Conservation (phyloP, 163 green algal species). For the Scenedesmus sp. region DNA sequence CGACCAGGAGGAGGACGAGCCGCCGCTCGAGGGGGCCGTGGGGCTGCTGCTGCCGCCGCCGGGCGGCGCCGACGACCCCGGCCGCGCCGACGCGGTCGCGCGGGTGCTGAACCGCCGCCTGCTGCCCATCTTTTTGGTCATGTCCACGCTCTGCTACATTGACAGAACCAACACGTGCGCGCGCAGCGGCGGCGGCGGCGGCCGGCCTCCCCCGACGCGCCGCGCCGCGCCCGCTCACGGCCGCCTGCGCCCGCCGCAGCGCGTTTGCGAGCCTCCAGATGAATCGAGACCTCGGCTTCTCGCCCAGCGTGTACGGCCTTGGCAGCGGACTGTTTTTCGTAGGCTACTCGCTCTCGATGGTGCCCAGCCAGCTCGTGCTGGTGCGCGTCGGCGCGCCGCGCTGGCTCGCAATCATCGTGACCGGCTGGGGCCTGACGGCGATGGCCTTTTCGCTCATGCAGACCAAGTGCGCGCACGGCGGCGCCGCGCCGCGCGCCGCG, state of each 20-base stretch:
- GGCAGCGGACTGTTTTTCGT: slow-evolving; percentile 69
- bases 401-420: slow-evolving; percentile 50
- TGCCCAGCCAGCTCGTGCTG: slow-evolving; percentile 31
- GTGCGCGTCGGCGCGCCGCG: slow-evolving; percentile 46
- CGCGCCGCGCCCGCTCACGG: too few relatives aligned
- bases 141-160: slow-evolving; percentile 46
- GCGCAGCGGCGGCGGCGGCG: too few relatives aligned
- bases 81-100: background rate
- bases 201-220: too few relatives aligned
- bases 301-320: slow-evolving; percentile 4
- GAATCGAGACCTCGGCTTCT: slow-evolving; percentile 51
- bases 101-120: slow-evolving; percentile 9
- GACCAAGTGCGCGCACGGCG: slow-evolving; percentile 1
- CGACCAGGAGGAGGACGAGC: too few relatives aligned
- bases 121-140: slow-evolving; percentile 30
- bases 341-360: slow-evolving; percentile 35
- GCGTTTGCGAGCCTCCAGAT: slow-evolving; percentile 55
- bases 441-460: slow-evolving; percentile 29
- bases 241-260: too few relatives aligned
- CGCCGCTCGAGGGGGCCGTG: too few relatives aligned
- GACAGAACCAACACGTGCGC: slow-evolving; percentile 58
- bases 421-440: slow-evolving; percentile 18
- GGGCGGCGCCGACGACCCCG: too few relatives aligned
- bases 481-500: background rate
- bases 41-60: slow-evolving; percentile 24